Evolutionary conservation across 306 rosid species (phyloP).

Genomic region (Castanopsis chinensis): DNA sequence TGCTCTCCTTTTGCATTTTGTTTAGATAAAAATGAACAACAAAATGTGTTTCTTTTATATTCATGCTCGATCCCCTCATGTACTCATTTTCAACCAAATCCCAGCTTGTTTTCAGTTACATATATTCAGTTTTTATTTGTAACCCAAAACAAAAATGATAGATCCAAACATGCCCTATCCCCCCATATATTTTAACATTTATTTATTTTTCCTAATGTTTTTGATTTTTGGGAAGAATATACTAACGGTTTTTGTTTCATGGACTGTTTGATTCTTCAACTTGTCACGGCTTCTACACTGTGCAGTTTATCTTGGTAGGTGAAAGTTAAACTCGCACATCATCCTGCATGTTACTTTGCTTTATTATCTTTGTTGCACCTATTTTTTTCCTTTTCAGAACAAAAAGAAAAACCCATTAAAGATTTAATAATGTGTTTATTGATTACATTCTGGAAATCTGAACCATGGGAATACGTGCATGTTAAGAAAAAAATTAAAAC

Average conservation of each 20-base stretch:
- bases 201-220: background rate
- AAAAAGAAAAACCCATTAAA: background rate
- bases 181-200: background rate
- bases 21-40: background rate
- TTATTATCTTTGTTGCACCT: constrained; percentile 29
- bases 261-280: constrained; percentile 44
- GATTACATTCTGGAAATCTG: background rate
- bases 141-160: background rate
- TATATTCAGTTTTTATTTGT: background rate
- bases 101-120: background rate
- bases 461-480: constrained; percentile 42
- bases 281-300: constrained; percentile 36
- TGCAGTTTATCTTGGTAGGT: constrained; percentile 96
- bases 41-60: no score
- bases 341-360: constrained; percentile 23
- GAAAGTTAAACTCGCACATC: constrained; percentile 14
- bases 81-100: no score
- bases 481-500: constrained; percentile 19
- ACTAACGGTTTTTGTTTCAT: constrained; percentile 49
- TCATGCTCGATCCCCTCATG: no score
- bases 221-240: constrained; percentile 31
- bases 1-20: background rate
- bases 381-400: constrained; percentile 9
- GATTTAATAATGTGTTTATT: background rate
- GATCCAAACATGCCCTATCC: constrained; percentile 17